Conservation (phyloP, 2,329 filamentous ascomycete species). For the Dactylellina haptotyla region DNA sequence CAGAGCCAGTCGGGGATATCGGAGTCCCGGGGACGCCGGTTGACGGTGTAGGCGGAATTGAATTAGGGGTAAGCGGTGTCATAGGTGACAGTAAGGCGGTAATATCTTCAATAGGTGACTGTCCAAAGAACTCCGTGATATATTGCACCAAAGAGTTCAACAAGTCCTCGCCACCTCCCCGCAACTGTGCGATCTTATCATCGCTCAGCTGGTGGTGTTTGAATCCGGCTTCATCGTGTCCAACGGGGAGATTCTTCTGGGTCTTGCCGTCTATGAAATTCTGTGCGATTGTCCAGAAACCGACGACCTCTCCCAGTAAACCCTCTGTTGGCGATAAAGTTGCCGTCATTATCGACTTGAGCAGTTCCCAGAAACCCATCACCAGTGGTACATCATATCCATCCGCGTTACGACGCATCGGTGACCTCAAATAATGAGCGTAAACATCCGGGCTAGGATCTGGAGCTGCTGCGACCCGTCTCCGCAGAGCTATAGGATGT, state of each 20-base stretch:
- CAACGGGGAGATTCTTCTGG: conserved; percentile 80
- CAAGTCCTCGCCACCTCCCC: conserved; percentile 82
- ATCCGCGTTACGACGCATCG: conserved; percentile 73
- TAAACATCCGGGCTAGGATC: conserved; percentile 75
- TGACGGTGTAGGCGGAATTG: conserved; percentile 63
- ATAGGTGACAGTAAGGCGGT: conserved; percentile 85
- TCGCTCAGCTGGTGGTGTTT: conserved; percentile 81
- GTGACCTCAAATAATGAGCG: conserved; percentile 78
- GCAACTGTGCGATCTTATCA: conserved; percentile 75
- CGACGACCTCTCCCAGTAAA: conserved; percentile 85
- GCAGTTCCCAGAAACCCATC: conserved; percentile 91
- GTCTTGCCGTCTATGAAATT: conserved; percentile 88
- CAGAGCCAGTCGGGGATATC: conserved; percentile 73
- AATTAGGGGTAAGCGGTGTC: conserved; percentile 75
- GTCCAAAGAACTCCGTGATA: conserved; percentile 82
- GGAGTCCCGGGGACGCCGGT: conserved; percentile 72
- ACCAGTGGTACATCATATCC: conserved; percentile 82
- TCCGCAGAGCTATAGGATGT: conserved; percentile 71
- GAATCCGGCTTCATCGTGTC: conserved; percentile 79
- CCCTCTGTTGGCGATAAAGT: conserved; percentile 80
- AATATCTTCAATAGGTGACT: conserved; percentile 88
- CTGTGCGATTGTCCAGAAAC: conserved; percentile 92
- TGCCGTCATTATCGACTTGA: conserved; percentile 76
- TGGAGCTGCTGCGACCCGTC: conserved; percentile 78
- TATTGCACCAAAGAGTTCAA: conserved; percentile 83